These are phyloP conservation scores for Chaetoceros muelleri DNA, from an alignment of 108 stramenopile species.

Conservation along the genomic window DNA sequence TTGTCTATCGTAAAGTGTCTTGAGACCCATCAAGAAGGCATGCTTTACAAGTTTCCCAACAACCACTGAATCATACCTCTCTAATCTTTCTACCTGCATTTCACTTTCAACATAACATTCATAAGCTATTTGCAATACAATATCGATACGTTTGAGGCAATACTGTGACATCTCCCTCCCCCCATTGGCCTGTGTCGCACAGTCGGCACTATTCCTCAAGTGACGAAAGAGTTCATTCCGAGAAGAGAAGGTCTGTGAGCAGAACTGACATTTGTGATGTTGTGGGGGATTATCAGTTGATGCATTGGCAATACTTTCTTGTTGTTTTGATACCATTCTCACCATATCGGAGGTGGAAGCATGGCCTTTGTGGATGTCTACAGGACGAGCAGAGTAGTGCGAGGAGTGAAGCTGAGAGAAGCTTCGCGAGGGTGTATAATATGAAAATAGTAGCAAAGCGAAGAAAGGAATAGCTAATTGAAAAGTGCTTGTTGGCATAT, in stretches of 20 bases:
- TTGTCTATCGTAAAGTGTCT: neutral
- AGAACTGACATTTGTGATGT: slow-evolving; percentile 40
- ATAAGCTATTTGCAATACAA: neutral
- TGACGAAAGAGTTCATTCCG: slow-evolving; percentile 73
- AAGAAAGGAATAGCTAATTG: no score
- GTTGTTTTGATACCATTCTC: no score
- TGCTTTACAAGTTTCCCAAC: slow-evolving; percentile 9
- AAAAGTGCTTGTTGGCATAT: no score
- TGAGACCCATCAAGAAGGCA: neutral
- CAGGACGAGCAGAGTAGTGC: no score
- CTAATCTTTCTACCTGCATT: neutral
- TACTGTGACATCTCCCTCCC: neutral
- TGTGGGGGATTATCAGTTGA: no score
- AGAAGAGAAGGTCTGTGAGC: slow-evolving; percentile 31
- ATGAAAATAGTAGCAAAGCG: no score
- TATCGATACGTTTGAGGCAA: neutral
- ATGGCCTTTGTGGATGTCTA: no score
- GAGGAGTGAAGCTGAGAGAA: no score
- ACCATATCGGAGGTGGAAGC: no score
- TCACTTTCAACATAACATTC: slow-evolving; percentile 1
- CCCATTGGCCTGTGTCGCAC: slow-evolving; percentile 2
- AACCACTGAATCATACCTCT: slow-evolving; percentile 11
- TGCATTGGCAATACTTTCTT: no score
- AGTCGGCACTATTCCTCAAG: slow-evolving; percentile 12
- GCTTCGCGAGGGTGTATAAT: no score